Conservation (phyloP, 2,329 filamentous ascomycete species). For the Sporothrix phasma region DNA sequence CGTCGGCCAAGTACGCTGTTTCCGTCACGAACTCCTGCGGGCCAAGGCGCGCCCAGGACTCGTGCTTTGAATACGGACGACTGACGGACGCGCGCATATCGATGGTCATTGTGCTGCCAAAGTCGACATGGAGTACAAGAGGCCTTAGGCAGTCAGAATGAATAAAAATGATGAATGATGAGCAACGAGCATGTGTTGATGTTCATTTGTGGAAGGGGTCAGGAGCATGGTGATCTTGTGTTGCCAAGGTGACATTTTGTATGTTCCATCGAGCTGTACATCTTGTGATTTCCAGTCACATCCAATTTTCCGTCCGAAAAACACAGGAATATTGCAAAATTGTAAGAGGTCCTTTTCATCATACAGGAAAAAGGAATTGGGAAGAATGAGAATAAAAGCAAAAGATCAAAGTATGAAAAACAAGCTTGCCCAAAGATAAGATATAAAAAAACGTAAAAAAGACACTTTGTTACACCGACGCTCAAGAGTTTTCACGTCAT, state of each 20-base stretch:
- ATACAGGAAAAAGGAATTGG: neutral
- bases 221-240: too few relatives aligned
- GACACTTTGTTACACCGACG: slow-evolving; percentile 2
- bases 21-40: slow-evolving; percentile 19
- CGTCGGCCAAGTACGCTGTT: slow-evolving; percentile 16
- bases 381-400: neutral
- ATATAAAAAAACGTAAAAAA: neutral
- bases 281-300: neutral
- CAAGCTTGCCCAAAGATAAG: neutral
- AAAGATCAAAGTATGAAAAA: neutral
- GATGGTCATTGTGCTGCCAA: slow-evolving; percentile 19
- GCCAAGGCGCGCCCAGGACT: slow-evolving; percentile 20
- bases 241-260: too few relatives aligned
- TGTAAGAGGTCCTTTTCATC: neutral
- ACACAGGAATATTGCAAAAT: neutral
- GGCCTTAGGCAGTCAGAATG: too few relatives aligned
- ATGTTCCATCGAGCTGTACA: neutral
- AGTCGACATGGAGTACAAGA: too few relatives aligned
- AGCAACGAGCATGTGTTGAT: too few relatives aligned
- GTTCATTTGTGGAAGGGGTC: too few relatives aligned
- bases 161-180: too few relatives aligned
- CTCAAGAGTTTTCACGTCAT: neutral
- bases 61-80: slow-evolving; percentile 18
- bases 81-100: slow-evolving; percentile 19
- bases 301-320: neutral